Percentiles rank a stretch among this genome's conserved stretches.
Evolutionary conservation across 768 basidiomycete genomes (phyloP).

Genomic region (Tylopilus sp.): DNA sequence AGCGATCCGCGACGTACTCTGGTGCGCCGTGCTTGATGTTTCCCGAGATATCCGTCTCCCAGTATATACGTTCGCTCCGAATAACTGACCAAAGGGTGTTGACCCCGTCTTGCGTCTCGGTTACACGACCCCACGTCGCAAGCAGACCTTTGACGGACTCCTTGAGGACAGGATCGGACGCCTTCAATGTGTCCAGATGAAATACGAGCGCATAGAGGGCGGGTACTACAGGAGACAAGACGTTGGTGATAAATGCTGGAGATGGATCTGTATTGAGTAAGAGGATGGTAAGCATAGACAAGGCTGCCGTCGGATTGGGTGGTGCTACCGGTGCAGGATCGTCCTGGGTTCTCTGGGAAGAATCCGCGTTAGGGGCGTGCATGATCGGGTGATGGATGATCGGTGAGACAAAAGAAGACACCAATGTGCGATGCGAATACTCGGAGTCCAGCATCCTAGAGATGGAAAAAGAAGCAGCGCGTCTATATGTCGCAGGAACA

Average conservation of each 20-base stretch:
- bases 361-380: not conserved
- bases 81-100: conserved; percentile 60
- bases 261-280: conserved; percentile 79
- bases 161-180: conserved; percentile 61
- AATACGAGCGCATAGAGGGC: conserved; percentile 62
- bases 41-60: conserved; percentile 57
- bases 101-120: conserved; percentile 48
- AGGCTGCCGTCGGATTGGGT: conserved; percentile 36
- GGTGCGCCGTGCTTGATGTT: conserved; percentile 38
- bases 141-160: conserved; percentile 60
- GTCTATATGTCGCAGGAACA: conserved; percentile 40
- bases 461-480: conserved; percentile 65
- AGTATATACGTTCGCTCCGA: conserved; percentile 44
- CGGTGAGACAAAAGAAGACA: conserved; percentile 38
- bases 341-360: not conserved
- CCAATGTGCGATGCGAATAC: conserved; percentile 13
- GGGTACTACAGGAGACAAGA: conserved; percentile 68
- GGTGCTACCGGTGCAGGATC: not conserved
- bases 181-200: conserved; percentile 50
- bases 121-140: conserved; percentile 72
- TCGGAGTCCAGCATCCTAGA: conserved; percentile 56
- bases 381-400: conserved; percentile 55
- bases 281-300: conserved; percentile 53
- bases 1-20: conserved; percentile 37
- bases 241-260: conserved; percentile 54